Evolutionary conservation across 306 rosid species (phyloP), one percentile per base, ranked within the genome.

Genomic region (Castanea crenata): DNA sequence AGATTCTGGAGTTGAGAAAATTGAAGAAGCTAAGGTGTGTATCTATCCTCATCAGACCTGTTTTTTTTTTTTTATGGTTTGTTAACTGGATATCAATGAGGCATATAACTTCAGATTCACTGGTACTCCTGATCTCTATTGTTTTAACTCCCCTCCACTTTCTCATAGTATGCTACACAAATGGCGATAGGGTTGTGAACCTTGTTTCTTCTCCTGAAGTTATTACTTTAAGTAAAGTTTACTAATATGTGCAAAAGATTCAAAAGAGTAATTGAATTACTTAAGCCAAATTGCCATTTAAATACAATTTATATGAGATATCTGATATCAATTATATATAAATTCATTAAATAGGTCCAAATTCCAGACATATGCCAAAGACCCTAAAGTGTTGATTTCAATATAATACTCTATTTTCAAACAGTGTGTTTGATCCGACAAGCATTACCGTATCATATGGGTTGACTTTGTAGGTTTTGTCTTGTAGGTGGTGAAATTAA

Each of bases 1-100:
- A 71, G 96, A 91, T 74, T 87, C 97, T 35, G 97, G 89, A 8
- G 87, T 84, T 23, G 92, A 89, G 78, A 95, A 91, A 85, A 63
- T 95, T 85, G 98, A 95, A 89, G 99, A 93, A 73, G 99, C 97
- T 84, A 95, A 95, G 98, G 99, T 95, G 58, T 78, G 87, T 86
- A 10, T 38, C 38, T 74, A 9, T 73, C 63, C 63, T 57, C 14
- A 49, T 57, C 25, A 6, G 4, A 1, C 11, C 27, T n/a, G 13
- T 20, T 3, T 3, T 57, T 23, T 3, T 3, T 57, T 23, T 13
- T 18, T 3, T n/a, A 20, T 20, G 4, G 12, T 57, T 57, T 57
- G 5, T 23, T 19, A 6, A 8, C 1, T 57, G 13, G 25, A n/a
- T 1, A 20, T 3, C 4, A 19, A n/a, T n/a, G 2, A 57, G 25